Percentiles rank a stretch among this genome's conserved stretches.
Evolutionary conservation across 208 protist species (phyloP).

Genomic region (Wallacemonas sp.): DNA sequence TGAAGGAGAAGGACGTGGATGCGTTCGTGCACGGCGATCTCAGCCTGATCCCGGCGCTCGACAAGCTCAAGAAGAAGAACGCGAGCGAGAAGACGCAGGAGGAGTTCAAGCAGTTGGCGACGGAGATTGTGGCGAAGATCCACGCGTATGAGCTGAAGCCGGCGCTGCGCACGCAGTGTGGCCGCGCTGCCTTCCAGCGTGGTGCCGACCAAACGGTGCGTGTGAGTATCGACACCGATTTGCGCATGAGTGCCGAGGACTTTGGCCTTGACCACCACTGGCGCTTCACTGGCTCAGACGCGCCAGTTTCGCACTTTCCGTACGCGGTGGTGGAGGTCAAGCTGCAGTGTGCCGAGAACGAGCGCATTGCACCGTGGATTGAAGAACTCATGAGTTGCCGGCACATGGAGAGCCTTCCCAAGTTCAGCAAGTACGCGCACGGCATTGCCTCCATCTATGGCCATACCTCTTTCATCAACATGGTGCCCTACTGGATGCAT

Average conservation of each 20-base stretch:
- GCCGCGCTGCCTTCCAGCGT: conserved; percentile 85
- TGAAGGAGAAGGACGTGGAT: conserved; percentile 85
- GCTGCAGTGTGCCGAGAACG: conserved; percentile 87
- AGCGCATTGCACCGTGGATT: conserved; percentile 87
- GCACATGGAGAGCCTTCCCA: conserved; percentile 88
- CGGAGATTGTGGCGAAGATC: conserved; percentile 82
- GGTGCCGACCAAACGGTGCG: conserved; percentile 83
- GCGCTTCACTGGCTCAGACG: conserved; percentile 75
- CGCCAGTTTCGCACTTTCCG: conserved; percentile 72
- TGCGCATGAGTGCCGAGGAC: conserved; percentile 78
- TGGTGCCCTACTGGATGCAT: conserved; percentile 91
- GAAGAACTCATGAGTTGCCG: conserved; percentile 89
- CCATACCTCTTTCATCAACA: conserved; percentile 82
- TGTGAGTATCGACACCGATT: conserved; percentile 87
- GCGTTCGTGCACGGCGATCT: conserved; percentile 71
- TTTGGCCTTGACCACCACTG: conserved; percentile 87
- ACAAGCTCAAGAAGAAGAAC: conserved; percentile 77
- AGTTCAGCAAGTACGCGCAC: conserved; percentile 91
- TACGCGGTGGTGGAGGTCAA: conserved; percentile 91
- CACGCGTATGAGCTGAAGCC: conserved; percentile 87
- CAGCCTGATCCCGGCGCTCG: conserved; percentile 60
- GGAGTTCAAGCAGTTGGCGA: conserved; percentile 82
- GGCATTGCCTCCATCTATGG: conserved; percentile 88
- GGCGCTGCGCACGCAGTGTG: conserved; percentile 82
- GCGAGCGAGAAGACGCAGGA: conserved; percentile 63